Base-by-base conservation (phyloP, 2,329 filamentous ascomycete species). In the Madurella mycetomatis region DNA sequence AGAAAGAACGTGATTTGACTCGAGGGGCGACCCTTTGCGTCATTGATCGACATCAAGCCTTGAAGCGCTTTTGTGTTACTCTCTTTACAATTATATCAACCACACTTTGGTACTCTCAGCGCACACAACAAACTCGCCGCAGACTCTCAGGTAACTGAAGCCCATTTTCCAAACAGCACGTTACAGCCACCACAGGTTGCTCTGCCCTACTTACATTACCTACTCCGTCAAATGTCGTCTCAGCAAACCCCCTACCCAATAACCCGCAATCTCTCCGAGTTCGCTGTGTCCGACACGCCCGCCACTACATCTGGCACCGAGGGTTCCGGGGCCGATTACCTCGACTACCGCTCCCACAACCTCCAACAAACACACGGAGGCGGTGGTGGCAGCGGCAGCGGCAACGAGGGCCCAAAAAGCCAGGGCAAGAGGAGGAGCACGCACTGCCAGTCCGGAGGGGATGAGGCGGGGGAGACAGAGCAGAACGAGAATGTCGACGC, bases 201-300 rank as follows among this genome's bases (percentile, higher is more conserved):
- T 25, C 7, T 25, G 7, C 25, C 25, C 7, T 25, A 25, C 25
- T 25, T 25, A 25, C 25, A 3, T 25, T 25, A 3, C 25, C 7
- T 25, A 3, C 25, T 4, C 25, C 25, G 7, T 25, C 34, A 19
- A 32, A 32, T 49, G 47, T 31, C 47, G 11, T 19, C 34, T 17
- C 48, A 34, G 16, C 48, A 12, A 45, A 15, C 44, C 43, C 54
- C 58, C 30, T 40, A 51, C 47, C 54, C 58, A 18, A 53, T 62
- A 30, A 25, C 25, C 25, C 61, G 58, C 48, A 54, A 53, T 34
- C 54, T 54, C 40, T 59, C 60, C 31, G 62, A 64, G 37, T 54
- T 47, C 41, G 62, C 62, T 51, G 62, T 64, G 16, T 54, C 57
- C 42, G 62, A 64, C 57, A 61, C 57, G 2, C 62, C 60, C 0